These are phyloP conservation scores for Ulvella scutata DNA, from an alignment of 139 green algal genomes.

Conservation along the genomic window DNA sequence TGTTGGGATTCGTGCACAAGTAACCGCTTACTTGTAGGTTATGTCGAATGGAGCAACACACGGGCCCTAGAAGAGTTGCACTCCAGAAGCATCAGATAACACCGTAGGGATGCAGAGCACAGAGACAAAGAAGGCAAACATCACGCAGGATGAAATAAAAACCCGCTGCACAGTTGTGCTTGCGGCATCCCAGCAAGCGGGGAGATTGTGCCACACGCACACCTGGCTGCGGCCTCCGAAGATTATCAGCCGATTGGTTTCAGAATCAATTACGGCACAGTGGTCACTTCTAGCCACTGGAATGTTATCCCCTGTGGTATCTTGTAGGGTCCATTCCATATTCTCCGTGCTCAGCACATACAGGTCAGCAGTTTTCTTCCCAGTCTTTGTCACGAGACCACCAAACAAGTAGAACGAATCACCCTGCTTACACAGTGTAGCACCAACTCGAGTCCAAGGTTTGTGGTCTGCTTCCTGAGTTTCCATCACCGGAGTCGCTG, in stretches of 20 bases:
- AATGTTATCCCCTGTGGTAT: conserved; percentile 38
- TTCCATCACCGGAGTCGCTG: background rate
- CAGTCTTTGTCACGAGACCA: conserved; percentile 40
- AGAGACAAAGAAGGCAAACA: too few species aligned
- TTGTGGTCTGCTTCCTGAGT: background rate
- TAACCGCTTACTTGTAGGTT: too few species aligned
- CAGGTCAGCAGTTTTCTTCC: conserved; percentile 41
- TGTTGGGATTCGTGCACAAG: too few species aligned
- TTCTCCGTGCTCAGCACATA: conserved; percentile 58
- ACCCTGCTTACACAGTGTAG: conserved; percentile 6
- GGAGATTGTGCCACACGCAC: too few species aligned
- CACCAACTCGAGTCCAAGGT: background rate
- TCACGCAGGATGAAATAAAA: too few species aligned
- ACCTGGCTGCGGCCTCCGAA: conserved; percentile 53
- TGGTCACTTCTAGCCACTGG: conserved; percentile 14
- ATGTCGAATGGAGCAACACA: too few species aligned
- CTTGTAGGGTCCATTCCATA: conserved; percentile 66
- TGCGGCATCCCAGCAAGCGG: too few species aligned
- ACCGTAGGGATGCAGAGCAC: too few species aligned
- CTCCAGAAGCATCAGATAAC: too few species aligned
- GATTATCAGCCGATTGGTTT: conserved; percentile 48
- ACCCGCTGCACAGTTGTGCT: too few species aligned
- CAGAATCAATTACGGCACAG: conserved; percentile 33
- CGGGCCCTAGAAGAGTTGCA: too few species aligned
- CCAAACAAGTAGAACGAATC: conserved; percentile 59